These are phyloP conservation scores for Serendipita indica DNA, from an alignment of 768 basidiomycete species.

Conservation along the genomic window DNA sequence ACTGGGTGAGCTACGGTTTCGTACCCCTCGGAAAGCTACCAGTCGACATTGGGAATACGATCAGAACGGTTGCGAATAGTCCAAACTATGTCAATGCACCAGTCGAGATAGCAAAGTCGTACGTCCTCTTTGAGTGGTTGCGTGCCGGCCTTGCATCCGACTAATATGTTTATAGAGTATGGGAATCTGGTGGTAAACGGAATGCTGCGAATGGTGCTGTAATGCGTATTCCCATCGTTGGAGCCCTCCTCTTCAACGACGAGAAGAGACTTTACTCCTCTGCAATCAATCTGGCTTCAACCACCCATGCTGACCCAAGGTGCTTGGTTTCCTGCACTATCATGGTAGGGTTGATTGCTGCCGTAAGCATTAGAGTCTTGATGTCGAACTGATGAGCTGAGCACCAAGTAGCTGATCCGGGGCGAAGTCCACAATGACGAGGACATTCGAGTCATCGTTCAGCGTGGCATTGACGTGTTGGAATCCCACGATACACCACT, in stretches of 20 bases:
- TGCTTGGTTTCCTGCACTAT: constrained; percentile 4
- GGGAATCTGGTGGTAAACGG: background rate
- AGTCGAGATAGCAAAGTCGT: no score
- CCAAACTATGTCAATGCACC: background rate
- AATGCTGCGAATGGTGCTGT: constrained; percentile 7
- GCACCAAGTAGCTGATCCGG: background rate
- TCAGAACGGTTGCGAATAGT: background rate
- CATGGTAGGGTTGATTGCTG: background rate
- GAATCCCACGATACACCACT: background rate
- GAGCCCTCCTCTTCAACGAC: background rate
- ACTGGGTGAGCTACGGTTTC: background rate
- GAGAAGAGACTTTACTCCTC: background rate
- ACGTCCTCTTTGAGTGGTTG: no score
- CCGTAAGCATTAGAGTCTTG: background rate
- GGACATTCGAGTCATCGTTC: background rate
- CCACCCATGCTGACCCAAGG: constrained; percentile 3
- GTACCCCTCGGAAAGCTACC: background rate
- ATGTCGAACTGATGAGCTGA: background rate
- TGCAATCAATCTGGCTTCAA: background rate
- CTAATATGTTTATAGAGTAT: background rate
- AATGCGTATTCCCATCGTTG: background rate
- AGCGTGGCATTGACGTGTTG: background rate
- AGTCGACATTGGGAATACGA: background rate
- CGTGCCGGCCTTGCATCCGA: background rate
- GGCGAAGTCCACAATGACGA: background rate